Conservation (phyloP, 805 yeast genomes). For the Myxozyma kluyveri region DNA sequence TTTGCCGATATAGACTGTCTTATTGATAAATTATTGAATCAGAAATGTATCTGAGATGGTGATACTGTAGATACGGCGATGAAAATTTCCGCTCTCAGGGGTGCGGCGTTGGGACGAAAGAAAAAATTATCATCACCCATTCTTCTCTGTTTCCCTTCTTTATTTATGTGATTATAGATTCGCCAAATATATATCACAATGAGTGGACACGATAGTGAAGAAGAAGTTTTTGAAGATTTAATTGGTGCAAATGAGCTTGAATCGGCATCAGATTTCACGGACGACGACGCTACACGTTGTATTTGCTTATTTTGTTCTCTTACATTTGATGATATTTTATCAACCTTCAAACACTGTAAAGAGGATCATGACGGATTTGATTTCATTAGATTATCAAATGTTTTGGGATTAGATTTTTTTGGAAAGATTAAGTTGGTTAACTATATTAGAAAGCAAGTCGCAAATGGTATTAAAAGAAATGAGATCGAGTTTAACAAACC, state of each 20-base stretch:
- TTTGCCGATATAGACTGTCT: no score
- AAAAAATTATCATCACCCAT: neutral
- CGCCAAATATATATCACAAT: neutral
- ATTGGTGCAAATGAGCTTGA: conserved; percentile 33
- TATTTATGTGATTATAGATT: no score
- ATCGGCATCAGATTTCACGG: conserved; percentile 32
- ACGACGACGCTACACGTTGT: conserved; percentile 31
- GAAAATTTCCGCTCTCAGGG: neutral
- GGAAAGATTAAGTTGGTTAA: conserved; percentile 35
- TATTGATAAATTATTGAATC: no score
- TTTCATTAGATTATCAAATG: conserved; percentile 19
- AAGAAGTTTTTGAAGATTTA: conserved; percentile 30
- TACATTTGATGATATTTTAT: conserved; percentile 23
- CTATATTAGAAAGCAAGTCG: conserved; percentile 32
- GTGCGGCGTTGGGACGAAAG: no score
- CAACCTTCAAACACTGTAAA: conserved; percentile 30
- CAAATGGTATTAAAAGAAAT: conserved; percentile 10
- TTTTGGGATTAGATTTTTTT: conserved; percentile 31
- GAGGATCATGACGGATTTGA: conserved; percentile 30
- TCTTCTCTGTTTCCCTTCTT: neutral
- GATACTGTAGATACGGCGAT: neutral
- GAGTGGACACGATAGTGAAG: conserved; percentile 14
- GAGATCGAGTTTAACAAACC: conserved; percentile 17
- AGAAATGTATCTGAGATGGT: no score
- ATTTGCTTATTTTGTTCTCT: conserved; percentile 29